Percentiles rank a stretch among this genome's conserved stretches.
phyloP scores from a whole-genome alignment of 371 early-diverging fungal genomes.

The Blastocladiella emersonii region DNA sequence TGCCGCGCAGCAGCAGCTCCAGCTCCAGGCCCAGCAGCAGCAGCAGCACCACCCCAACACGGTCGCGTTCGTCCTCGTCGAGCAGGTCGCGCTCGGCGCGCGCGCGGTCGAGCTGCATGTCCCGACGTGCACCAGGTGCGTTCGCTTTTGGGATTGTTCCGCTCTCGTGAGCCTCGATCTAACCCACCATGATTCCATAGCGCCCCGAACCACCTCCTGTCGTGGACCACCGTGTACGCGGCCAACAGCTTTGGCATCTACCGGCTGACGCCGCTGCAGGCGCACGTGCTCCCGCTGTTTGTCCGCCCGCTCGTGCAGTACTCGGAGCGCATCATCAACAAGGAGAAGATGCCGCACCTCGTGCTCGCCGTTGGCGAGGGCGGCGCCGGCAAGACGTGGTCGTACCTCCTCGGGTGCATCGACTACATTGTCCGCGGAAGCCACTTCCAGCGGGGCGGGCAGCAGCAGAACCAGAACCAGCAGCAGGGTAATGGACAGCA shows the following conservation, averaged over 20 bases:
- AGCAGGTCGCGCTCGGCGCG: not conserved
- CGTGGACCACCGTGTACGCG: conserved; percentile 5
- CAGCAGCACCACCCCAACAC: not conserved
- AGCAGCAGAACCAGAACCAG: not conserved
- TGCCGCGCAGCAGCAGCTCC: too few species aligned
- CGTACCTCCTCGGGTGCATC: conserved; percentile 1
- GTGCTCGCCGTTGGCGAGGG: conserved; percentile 2
- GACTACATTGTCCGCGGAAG: conserved; percentile 5
- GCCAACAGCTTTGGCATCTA: conserved; percentile 5
- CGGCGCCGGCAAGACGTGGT: conserved; percentile 5
- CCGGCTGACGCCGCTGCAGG: not conserved
- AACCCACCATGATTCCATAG: not conserved
- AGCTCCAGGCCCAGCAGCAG: too few species aligned
- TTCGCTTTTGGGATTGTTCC: not conserved
- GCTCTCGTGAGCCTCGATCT: not conserved
- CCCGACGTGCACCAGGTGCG: conserved; percentile 1
- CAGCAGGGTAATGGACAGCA: not conserved
- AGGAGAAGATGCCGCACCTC: conserved; percentile 5
- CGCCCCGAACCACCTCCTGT: conserved; percentile 1
- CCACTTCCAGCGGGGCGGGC: conserved; percentile 3
- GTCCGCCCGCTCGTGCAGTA: conserved; percentile 3
- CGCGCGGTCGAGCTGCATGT: not conserved
- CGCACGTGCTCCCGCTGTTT: conserved; percentile 1
- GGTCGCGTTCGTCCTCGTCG: not conserved
- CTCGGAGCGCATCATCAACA: conserved; percentile 5